Conservation (phyloP, 2,329 filamentous ascomycete species). For the Ascochyta fabae region DNA sequence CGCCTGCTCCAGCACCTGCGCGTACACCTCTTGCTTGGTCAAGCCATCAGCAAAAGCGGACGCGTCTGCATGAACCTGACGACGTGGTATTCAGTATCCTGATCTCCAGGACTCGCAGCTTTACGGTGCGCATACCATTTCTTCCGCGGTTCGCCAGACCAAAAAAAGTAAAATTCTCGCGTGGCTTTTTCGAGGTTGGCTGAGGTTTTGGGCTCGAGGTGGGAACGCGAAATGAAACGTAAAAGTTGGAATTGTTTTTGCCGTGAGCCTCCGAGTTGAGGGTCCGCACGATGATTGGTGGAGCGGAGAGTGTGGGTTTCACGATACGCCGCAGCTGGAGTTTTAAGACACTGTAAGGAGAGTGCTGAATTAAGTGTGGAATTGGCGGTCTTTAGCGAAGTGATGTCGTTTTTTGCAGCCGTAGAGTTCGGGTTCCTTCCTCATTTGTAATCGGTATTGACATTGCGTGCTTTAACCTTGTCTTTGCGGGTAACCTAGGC, state of each 20-base stretch:
- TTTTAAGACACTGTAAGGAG: neutral
- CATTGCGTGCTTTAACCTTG: constrained; percentile 14
- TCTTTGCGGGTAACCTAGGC: neutral
- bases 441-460: constrained; percentile 15
- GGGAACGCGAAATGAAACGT: constrained; percentile 12
- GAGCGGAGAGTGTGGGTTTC: neutral
- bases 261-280: constrained; percentile 10
- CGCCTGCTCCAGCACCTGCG: constrained; percentile 74
- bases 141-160: neutral
- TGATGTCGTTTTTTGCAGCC: neutral
- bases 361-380: neutral
- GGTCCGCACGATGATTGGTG: constrained; percentile 6
- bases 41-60: constrained; percentile 73
- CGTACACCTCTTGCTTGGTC: constrained; percentile 74
- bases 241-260: constrained; percentile 8
- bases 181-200: constrained; percentile 1
- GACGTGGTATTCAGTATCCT: constrained; percentile 20
- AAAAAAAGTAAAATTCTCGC: neutral
- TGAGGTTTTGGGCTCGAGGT: neutral
- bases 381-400: neutral
- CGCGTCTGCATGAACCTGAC: constrained; percentile 75
- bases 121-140: constrained; percentile 20
- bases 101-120: constrained; percentile 19
- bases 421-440: neutral
- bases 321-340: neutral